Percentiles rank a stretch among this genome's conserved stretches.
Conservation (phyloP, 768 basidiomycete genomes). For the Rhodotorula sphaerocarpa region DNA sequence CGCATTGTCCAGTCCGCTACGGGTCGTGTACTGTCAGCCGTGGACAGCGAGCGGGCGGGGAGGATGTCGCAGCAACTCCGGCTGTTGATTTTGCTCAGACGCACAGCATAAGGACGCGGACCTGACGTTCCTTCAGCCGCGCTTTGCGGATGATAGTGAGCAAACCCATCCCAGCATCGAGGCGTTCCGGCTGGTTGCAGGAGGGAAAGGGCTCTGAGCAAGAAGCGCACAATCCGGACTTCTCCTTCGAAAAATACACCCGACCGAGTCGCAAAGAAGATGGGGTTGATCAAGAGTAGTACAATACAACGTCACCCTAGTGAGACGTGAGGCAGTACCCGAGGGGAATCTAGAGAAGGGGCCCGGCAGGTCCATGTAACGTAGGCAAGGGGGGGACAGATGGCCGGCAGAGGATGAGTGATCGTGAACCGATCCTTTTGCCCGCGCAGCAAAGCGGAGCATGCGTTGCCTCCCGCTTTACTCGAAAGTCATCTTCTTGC, state of each 20-base stretch:
- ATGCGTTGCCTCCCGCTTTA: too few species aligned
- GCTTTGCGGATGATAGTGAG: constrained; percentile 96
- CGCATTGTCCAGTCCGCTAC: constrained; percentile 91
- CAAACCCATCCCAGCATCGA: constrained; percentile 87
- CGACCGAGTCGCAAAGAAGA: too few species aligned
- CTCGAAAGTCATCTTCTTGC: constrained; percentile 57
- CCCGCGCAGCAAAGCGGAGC: too few species aligned
- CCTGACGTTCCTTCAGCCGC: constrained; percentile 87
- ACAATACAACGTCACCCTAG: too few species aligned
- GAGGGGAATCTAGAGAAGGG: not conserved
- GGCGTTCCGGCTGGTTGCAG: too few species aligned
- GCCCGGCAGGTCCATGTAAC: not conserved
- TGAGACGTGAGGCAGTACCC: too few species aligned
- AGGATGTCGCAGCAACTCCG: too few species aligned
- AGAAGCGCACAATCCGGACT: too few species aligned
- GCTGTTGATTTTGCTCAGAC: too few species aligned
- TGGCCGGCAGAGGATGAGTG: not conserved
- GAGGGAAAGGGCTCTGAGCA: too few species aligned
- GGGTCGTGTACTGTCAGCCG: not conserved
- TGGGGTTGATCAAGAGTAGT: too few species aligned
- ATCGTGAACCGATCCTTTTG: not conserved
- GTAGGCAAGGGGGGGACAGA: not conserved
- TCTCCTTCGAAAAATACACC: too few species aligned
- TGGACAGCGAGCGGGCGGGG: not conserved
- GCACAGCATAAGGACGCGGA: constrained; percentile 89